phyloP scores from a whole-genome alignment of 192 early-diverging fungal species.

The Mortierella claussenii region DNA sequence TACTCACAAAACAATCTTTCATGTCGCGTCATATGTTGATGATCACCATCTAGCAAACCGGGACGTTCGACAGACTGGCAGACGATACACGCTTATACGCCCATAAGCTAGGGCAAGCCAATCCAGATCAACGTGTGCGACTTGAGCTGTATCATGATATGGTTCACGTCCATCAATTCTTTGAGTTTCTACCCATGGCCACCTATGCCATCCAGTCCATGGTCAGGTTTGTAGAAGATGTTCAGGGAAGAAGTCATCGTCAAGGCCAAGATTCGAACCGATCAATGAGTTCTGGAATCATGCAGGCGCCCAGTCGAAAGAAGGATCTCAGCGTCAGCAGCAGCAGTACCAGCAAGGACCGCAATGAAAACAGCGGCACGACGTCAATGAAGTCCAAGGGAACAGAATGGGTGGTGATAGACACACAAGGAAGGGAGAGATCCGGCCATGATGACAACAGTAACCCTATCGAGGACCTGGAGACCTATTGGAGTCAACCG shows the following conservation, averaged over 20 bases:
- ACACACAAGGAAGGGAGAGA: conserved; percentile 14
- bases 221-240: conserved; percentile 12
- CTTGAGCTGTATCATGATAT: conserved; percentile 33
- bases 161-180: conserved; percentile 46
- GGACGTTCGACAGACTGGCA: conserved; percentile 33
- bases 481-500: conserved; percentile 15
- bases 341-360: too few species aligned
- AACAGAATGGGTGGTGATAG: conserved; percentile 36
- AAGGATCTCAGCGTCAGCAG: too few species aligned
- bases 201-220: conserved; percentile 16
- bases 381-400: neutral
- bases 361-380: too few species aligned
- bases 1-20: neutral
- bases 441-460: conserved; percentile 22
- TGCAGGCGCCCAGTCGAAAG: too few species aligned
- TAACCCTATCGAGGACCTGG: conserved; percentile 6
- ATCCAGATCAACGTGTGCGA: conserved; percentile 9
- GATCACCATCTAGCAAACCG: conserved; percentile 52
- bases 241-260: neutral
- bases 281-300: too few species aligned
- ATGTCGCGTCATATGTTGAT: too few species aligned
- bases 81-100: conserved; percentile 44
- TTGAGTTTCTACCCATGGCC: conserved; percentile 41
- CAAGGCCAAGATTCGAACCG: too few species aligned
- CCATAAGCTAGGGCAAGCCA: conserved; percentile 32